Percentiles rank a stretch among this genome's conserved stretches.
phyloP scores from a whole-genome alignment of 2,329 filamentous ascomycete species.

The Hysterium pulicare region DNA sequence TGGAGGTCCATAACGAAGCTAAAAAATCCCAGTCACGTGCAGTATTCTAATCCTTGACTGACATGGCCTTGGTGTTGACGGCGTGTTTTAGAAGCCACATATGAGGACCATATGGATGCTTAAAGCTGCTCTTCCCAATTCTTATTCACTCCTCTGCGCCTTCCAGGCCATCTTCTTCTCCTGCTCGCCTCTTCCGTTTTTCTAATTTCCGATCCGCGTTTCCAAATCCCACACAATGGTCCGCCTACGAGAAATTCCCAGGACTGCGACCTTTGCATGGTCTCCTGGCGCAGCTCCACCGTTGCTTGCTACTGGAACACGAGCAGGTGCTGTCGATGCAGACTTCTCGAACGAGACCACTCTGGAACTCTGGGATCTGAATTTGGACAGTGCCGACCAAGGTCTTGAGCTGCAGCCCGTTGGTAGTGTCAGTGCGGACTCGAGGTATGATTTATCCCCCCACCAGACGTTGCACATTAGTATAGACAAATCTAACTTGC shows the following conservation, averaged over 20 bases:
- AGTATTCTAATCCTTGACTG: too few species aligned
- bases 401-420: conserved; percentile 81
- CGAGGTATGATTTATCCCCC: conserved; percentile 60
- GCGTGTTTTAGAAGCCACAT: too few species aligned
- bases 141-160: conserved; percentile 8
- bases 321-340: conserved; percentile 90
- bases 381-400: conserved; percentile 71
- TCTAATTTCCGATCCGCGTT: conserved; percentile 11
- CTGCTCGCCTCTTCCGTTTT: conserved; percentile 18
- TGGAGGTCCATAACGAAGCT: too few species aligned
- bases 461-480: neutral
- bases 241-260: conserved; percentile 90
- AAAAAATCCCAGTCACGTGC: too few species aligned
- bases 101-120: too few species aligned
- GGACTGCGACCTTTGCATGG: conserved; percentile 97
- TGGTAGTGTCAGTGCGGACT: conserved; percentile 80
- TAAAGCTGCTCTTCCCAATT: neutral
- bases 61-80: too few species aligned
- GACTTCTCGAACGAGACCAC: conserved; percentile 98
- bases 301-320: conserved; percentile 86
- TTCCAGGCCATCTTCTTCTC: conserved; percentile 5
- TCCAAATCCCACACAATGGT: conserved; percentile 63
- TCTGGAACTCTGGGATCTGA: conserved; percentile 93
- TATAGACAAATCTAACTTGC: too few species aligned
- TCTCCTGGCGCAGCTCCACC: conserved; percentile 76